Evolutionary conservation across 176 grass and related monocot species (phyloP), one percentile per base, ranked within the genome.

Genomic region (Hordeum marinum): DNA sequence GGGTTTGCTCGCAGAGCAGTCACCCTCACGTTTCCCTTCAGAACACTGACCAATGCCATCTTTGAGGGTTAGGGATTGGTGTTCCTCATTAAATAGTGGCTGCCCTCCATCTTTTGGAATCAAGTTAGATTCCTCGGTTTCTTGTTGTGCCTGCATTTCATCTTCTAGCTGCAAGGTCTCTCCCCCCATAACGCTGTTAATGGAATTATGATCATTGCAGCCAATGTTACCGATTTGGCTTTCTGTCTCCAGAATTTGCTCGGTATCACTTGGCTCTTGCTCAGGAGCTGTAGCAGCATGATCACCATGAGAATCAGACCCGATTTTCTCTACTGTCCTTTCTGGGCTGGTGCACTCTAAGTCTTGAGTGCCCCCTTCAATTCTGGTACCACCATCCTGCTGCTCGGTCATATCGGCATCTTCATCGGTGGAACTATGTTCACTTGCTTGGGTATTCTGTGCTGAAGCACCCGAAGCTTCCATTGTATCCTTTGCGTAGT

Each of bases 101-200:
- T 75, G 90, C 54, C 9, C 76, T 72, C 45, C 65, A 68, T 87
- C 80, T 60, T 87, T 55, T 59, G 63, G 46, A 62, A 82, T 34
- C 39, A 81, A 40, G 57, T 65, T 32, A 90, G 72, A 37, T 67
- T 92, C 93, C 8, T 68, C 59, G 10, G 90, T 93, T 80, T 85
- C 93, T 73, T 84, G 85, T 73, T 84, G 85, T 46, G 64, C 79
- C 77, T 85, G 87, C 32, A 73, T 61, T 65, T 99, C 97, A 82
- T 96, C 92, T 11, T 99, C 94, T 68, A 94, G 85, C 32, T 93
- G 93, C 90, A 94, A 86, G n/a, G 88, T 92, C 15, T 99, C 94
- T 80, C 89, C 93, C 82, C 43, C 90, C 26, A 90, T 82, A 70
- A 92, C 78, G 12, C 83, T 93, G 81, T 85, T 79, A 34, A 55